Percentiles rank a stretch among this genome's conserved stretches.
These are phyloP conservation scores for Didymella pomorum DNA, from an alignment of 2,329 filamentous ascomycete species.

Conservation along the genomic window DNA sequence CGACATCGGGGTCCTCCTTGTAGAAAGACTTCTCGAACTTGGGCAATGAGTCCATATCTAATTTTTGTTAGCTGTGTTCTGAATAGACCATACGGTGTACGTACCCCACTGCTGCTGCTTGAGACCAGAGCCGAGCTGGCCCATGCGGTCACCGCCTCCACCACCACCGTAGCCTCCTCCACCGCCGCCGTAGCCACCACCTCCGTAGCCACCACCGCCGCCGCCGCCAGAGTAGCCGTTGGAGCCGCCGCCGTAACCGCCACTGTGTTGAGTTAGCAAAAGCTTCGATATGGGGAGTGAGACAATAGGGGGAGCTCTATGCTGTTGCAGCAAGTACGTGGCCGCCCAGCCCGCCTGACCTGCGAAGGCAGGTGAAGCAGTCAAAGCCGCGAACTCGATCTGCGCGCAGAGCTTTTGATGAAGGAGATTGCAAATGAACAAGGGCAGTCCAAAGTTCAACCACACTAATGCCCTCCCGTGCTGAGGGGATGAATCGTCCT, in stretches of 20 bases:
- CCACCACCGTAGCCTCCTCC: constrained; percentile 60
- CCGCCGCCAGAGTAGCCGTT: constrained; percentile 24
- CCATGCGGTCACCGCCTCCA: constrained; percentile 88
- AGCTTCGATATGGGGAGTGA: constrained; percentile 16
- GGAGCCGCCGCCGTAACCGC: constrained; percentile 39
- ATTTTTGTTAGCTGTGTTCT: constrained; percentile 34
- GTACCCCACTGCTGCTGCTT: constrained; percentile 90
- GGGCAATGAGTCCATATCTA: constrained; percentile 79
- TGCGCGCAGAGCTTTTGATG: constrained; percentile 42
- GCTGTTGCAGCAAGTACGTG: constrained; percentile 40
- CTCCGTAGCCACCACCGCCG: constrained; percentile 21
- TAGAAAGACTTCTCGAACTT: constrained; percentile 99
- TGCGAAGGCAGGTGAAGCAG: constrained; percentile 32
- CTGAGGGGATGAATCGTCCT: constrained; percentile 46
- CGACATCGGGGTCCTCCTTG: constrained; percentile 88
- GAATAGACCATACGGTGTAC: constrained; percentile 48
- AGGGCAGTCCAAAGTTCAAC: constrained; percentile 40
- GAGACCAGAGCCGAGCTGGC: constrained; percentile 83
- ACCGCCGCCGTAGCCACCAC: constrained; percentile 62
- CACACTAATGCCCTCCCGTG: constrained; percentile 52
- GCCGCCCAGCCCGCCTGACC: constrained; percentile 32
- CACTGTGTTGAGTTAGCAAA: constrained; percentile 41
- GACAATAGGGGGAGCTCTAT: constrained; percentile 38
- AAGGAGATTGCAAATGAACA: constrained; percentile 42
- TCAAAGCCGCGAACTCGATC: constrained; percentile 35